phyloP scores from a whole-genome alignment of 352 stramenopile genomes.

The Phytopythium sindhum region DNA sequence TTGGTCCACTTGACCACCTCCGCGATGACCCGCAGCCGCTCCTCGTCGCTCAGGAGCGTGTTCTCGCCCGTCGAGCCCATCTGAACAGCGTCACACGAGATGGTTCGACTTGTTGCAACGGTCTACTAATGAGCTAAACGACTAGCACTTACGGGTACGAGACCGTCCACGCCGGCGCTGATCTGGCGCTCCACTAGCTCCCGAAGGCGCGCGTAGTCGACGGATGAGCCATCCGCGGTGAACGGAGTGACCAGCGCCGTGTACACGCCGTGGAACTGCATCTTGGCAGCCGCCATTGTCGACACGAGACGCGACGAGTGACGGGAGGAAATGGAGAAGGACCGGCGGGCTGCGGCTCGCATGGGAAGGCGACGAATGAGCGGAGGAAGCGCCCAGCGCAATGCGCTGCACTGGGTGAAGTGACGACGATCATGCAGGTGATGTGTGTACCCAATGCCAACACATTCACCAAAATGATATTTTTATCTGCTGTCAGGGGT shows the following conservation, averaged over 20 bases:
- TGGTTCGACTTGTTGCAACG: not conserved
- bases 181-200: conserved; percentile 90
- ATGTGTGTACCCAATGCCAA: not conserved
- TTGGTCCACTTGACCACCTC: conserved; percentile 76
- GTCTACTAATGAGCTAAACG: not conserved
- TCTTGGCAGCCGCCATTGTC: conserved; percentile 9
- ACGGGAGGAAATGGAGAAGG: not conserved
- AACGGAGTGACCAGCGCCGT: conserved; percentile 96
- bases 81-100: conserved; percentile 10
- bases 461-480: not conserved
- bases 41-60: conserved; percentile 87
- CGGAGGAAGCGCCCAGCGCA: not conserved
- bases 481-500: too few relatives aligned
- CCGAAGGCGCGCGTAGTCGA: conserved; percentile 90
- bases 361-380: not conserved
- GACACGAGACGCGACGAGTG: not conserved
- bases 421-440: too few relatives aligned
- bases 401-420: too few relatives aligned
- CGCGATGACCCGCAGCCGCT: conserved; percentile 91
- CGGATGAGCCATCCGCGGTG: conserved; percentile 74
- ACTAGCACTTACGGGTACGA: conserved; percentile 81
- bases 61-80: conserved; percentile 96
- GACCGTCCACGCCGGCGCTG: conserved; percentile 88
- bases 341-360: not conserved
- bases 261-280: conserved; percentile 75